phyloP scores from a whole-genome alignment of 2,329 filamentous ascomycete genomes.

The Paracorniculantispora psalliotae region DNA sequence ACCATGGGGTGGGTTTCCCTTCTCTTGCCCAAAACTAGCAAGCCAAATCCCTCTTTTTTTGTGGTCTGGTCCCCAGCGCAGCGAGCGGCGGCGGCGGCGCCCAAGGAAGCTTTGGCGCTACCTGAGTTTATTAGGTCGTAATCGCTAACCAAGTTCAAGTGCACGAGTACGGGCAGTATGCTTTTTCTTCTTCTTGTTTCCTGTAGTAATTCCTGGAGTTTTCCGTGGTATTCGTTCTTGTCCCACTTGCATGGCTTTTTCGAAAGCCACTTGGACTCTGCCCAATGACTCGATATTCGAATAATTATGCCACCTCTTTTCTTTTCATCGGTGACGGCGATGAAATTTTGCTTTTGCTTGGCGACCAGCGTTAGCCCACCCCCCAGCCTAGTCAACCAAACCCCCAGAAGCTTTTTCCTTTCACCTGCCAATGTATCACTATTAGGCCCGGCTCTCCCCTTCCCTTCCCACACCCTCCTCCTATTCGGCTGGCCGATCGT shows the following conservation, averaged over 20 bases:
- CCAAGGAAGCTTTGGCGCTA: conserved; percentile 7
- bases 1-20: neutral
- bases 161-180: neutral
- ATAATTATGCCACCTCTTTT: too few relatives aligned
- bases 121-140: neutral
- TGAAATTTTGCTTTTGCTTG: too few relatives aligned
- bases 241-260: too few relatives aligned
- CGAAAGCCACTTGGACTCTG: too few relatives aligned
- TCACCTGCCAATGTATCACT: conserved; percentile 5
- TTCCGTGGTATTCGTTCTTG: neutral
- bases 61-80: too few relatives aligned
- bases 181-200: neutral
- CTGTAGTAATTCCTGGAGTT: neutral
- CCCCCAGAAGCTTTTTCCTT: neutral
- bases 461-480: too few relatives aligned
- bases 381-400: too few relatives aligned
- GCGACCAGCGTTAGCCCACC: too few relatives aligned
- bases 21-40: too few relatives aligned
- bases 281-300: too few relatives aligned
- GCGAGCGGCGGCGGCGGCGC: neutral
- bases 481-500: neutral
- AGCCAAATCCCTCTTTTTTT: neutral
- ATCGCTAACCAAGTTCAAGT: neutral
- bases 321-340: too few relatives aligned
- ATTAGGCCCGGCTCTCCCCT: neutral